Conservation (phyloP, 202 grass and related monocot species). For the Dendrocalamus latiflorus region DNA sequence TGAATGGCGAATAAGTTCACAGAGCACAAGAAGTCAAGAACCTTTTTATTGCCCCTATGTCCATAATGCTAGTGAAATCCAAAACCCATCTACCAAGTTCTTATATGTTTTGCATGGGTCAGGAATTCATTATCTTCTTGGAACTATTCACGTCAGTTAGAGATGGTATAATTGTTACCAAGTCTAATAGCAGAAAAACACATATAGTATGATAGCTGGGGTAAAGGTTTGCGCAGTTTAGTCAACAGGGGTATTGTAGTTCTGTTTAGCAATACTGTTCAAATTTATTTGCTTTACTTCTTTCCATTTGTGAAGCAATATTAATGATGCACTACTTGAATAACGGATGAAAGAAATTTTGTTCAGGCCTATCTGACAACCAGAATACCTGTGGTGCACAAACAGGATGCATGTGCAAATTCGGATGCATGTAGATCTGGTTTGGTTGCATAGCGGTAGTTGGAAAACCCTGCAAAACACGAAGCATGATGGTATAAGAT, state of each 20-base stretch:
- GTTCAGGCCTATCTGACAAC: slow-evolving; percentile 8
- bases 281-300: not conserved
- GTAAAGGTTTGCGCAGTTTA: not conserved
- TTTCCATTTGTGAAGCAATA: not conserved
- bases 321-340: not conserved
- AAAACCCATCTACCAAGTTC: not conserved
- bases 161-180: not conserved
- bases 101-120: slow-evolving; percentile 4
- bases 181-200: not conserved
- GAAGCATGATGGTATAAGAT: slow-evolving; percentile 29
- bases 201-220: not conserved
- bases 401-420: slow-evolving; percentile 55
- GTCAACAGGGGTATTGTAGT: not conserved
- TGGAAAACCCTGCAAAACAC: slow-evolving; percentile 49
- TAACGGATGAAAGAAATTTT: not conserved
- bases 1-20: slow-evolving; percentile 14
- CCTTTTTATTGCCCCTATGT: not conserved
- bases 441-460: slow-evolving; percentile 44
- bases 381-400: slow-evolving; percentile 67
- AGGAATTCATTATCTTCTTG: not conserved
- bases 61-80: not conserved
- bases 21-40: not conserved
- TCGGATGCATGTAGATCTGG: slow-evolving; percentile 63
- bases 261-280: not conserved
- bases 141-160: not conserved